These are phyloP conservation scores for Colletotrichum salicis DNA, from an alignment of 2,329 filamentous ascomycete species.

Conservation along the genomic window DNA sequence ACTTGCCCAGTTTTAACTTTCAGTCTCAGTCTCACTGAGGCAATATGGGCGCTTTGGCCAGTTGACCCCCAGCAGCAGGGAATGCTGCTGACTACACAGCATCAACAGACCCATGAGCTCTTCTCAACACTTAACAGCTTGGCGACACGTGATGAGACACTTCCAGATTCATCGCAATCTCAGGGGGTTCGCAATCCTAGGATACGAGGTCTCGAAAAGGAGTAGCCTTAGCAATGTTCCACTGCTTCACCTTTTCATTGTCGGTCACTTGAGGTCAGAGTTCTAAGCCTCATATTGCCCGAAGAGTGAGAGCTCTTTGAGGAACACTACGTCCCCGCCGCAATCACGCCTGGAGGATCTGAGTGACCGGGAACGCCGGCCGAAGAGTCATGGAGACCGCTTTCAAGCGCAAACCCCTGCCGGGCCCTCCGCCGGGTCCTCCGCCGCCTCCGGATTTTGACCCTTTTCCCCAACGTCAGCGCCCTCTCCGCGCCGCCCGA, in stretches of 20 bases:
- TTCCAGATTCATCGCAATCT: slow-evolving; percentile 30
- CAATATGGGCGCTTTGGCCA: slow-evolving; percentile 5
- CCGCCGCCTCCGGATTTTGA: slow-evolving; percentile 32
- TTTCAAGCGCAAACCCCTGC: slow-evolving; percentile 32
- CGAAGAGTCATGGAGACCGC: slow-evolving; percentile 24
- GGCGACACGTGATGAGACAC: slow-evolving; percentile 36
- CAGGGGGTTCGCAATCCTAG: slow-evolving; percentile 1
- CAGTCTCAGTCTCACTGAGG: not conserved
- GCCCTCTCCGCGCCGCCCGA: slow-evolving; percentile 19
- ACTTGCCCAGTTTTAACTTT: not conserved
- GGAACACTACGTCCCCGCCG: not conserved
- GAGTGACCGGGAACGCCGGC: not conserved
- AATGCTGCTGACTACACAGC: slow-evolving; percentile 21
- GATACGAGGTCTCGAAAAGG: slow-evolving; percentile 8
- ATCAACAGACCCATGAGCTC: slow-evolving; percentile 9
- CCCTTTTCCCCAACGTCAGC: slow-evolving; percentile 25
- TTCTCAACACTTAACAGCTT: slow-evolving; percentile 17
- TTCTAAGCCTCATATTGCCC: not conserved
- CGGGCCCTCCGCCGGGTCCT: slow-evolving; percentile 25
- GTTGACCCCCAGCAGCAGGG: not conserved
- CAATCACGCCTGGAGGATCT: not conserved
- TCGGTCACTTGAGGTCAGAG: not conserved
- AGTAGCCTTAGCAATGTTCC: not conserved
- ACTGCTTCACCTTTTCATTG: not conserved
- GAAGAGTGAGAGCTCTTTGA: not conserved